These are phyloP conservation scores for Plasmodium sp. DNA, from an alignment of 169 alveolate species.

Conservation along the genomic window DNA sequence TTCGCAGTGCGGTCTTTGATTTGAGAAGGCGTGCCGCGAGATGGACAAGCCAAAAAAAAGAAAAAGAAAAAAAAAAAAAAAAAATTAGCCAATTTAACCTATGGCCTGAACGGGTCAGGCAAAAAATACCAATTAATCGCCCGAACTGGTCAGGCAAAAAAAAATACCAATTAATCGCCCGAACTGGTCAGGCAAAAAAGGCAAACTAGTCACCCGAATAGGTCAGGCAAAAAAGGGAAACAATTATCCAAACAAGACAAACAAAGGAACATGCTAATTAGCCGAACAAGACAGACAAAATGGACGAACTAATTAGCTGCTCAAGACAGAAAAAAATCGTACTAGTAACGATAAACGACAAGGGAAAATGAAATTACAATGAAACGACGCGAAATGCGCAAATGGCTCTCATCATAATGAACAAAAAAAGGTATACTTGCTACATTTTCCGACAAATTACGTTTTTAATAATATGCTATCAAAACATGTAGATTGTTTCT, in stretches of 20 bases:
- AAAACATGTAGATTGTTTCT: constrained; percentile 53
- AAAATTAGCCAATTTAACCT: not conserved
- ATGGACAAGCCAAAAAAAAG: constrained; percentile 6
- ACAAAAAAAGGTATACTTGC: constrained; percentile 12
- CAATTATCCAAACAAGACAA: not conserved
- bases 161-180: not conserved
- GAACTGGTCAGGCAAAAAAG: not conserved
- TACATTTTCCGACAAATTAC: constrained; percentile 16
- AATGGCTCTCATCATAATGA: constrained; percentile 3
- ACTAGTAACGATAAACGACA: not conserved
- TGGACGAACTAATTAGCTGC: not conserved
- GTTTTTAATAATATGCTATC: constrained; percentile 29
- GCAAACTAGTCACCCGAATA: not conserved
- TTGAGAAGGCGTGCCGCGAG: not conserved
- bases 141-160: not conserved
- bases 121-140: not conserved
- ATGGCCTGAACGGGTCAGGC: not conserved
- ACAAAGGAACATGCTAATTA: not conserved
- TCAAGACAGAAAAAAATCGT: not conserved
- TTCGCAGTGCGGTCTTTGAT: not conserved
- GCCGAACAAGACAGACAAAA: not conserved
- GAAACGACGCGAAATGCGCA: constrained; percentile 18
- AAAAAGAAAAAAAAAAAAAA: constrained; percentile 12
- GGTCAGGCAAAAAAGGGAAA: not conserved
- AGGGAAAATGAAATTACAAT: constrained; percentile 5